phyloP scores from a whole-genome alignment of 306 rosid genomes.

The Gleditsia sinensis region DNA sequence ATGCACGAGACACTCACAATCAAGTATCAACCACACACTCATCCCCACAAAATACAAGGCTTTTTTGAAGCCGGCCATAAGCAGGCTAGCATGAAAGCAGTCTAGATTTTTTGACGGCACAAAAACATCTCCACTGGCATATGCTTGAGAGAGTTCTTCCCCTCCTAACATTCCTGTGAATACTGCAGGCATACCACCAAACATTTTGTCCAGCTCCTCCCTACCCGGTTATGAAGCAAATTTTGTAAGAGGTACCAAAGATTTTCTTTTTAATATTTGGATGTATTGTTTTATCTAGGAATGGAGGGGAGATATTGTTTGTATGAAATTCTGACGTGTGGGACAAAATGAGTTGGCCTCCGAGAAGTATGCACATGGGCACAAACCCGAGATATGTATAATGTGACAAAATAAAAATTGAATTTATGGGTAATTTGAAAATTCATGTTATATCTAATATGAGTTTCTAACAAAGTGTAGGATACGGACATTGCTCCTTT shows the following conservation, averaged over 20 bases:
- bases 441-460: too few relatives aligned
- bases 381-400: too few relatives aligned
- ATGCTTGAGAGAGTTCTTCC: constrained; percentile 95
- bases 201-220: constrained; percentile 87
- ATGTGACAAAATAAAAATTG: too few relatives aligned
- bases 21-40: constrained; percentile 40
- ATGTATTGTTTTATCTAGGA: constrained; percentile 18
- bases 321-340: neutral
- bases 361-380: too few relatives aligned
- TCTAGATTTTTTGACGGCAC: too few relatives aligned
- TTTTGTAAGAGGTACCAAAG: constrained; percentile 5
- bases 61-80: constrained; percentile 50
- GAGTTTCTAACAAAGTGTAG: too few relatives aligned
- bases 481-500: too few relatives aligned
- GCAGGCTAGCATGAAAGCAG: constrained; percentile 30
- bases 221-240: constrained; percentile 48
- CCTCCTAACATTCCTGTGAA: constrained; percentile 97
- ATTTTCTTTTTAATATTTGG: neutral
- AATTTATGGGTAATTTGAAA: too few relatives aligned
- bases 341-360: too few relatives aligned
- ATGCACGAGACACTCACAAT: constrained; percentile 43
- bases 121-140: constrained; percentile 90
- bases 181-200: constrained; percentile 85
- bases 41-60: constrained; percentile 34
- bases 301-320: neutral